Evolutionary conservation across 441 rosid genomes (phyloP).

Genomic region (Pelargonium fulgidum): DNA sequence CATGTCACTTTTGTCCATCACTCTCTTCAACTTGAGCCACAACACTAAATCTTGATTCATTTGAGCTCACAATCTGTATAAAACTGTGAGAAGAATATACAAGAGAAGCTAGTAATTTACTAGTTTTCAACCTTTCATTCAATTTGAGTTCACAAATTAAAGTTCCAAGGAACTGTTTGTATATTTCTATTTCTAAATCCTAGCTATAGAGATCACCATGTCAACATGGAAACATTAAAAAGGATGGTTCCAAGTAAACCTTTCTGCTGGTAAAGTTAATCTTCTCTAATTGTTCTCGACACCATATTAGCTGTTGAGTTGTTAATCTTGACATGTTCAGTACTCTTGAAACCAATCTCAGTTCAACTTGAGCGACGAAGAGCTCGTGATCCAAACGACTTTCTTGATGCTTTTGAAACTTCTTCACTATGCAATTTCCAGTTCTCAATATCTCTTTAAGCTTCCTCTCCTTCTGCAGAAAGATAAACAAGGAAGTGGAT

Average conservation of each 20-base stretch:
- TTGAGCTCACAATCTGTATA: not conserved
- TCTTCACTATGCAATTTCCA: conserved; percentile 4
- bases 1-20: too few relatives aligned
- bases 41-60: too few relatives aligned
- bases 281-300: not conserved
- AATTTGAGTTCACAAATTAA: not conserved
- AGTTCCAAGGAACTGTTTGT: not conserved
- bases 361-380: not conserved
- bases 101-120: not conserved
- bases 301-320: not conserved
- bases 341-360: not conserved
- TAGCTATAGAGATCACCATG: not conserved
- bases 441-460: not conserved
- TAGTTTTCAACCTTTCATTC: not conserved
- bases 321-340: not conserved
- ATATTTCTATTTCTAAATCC: not conserved
- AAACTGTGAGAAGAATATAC: too few relatives aligned
- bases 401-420: conserved; percentile 2
- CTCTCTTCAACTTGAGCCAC: too few relatives aligned
- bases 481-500: not conserved
- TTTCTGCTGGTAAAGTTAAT: not conserved
- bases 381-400: not conserved
- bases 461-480: not conserved
- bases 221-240: not conserved
- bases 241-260: conserved; percentile 1